phyloP scores from a whole-genome alignment of 2,329 filamentous ascomycete genomes.

The Epichloe sibirici region DNA sequence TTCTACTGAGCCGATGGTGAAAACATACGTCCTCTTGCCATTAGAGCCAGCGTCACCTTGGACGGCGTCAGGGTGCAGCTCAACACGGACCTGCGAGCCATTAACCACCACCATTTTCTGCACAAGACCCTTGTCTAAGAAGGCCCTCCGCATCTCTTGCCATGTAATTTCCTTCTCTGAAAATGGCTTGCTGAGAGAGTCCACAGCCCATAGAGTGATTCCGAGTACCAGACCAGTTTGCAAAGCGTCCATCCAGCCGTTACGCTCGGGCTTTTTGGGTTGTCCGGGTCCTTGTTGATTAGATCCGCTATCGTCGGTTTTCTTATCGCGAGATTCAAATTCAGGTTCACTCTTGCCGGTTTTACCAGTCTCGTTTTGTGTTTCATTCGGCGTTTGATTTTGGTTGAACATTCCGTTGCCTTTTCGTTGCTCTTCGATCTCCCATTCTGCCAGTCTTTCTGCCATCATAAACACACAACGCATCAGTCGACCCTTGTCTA shows the following conservation, averaged over 20 bases:
- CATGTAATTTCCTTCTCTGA: slow-evolving; percentile 73
- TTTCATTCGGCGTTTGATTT: slow-evolving; percentile 12
- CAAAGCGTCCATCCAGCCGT: slow-evolving; percentile 23
- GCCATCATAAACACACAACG: slow-evolving; percentile 24
- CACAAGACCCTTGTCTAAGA: slow-evolving; percentile 90
- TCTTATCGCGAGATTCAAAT: slow-evolving; percentile 9
- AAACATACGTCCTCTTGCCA: slow-evolving; percentile 54
- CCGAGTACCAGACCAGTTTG: slow-evolving; percentile 28
- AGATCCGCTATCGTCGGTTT: slow-evolving; percentile 12
- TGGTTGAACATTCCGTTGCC: slow-evolving; percentile 12
- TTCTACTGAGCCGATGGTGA: slow-evolving; percentile 90
- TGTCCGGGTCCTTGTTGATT: slow-evolving; percentile 20
- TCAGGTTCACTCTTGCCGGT: slow-evolving; percentile 10
- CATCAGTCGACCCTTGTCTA: slow-evolving; percentile 26
- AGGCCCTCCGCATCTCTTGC: slow-evolving; percentile 90
- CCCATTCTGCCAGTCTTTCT: slow-evolving; percentile 22
- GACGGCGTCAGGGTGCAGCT: slow-evolving; percentile 61
- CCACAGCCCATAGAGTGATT: slow-evolving; percentile 42
- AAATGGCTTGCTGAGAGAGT: slow-evolving; percentile 27
- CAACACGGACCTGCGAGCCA: slow-evolving; percentile 60
- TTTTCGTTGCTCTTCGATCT: slow-evolving; percentile 11
- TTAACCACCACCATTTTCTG: slow-evolving; percentile 80
- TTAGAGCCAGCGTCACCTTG: slow-evolving; percentile 26
- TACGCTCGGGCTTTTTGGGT: slow-evolving; percentile 22
- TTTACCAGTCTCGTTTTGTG: slow-evolving; percentile 10